Base-by-base conservation (phyloP, 2,329 filamentous ascomycete species). In the Penicillium sp. region DNA sequence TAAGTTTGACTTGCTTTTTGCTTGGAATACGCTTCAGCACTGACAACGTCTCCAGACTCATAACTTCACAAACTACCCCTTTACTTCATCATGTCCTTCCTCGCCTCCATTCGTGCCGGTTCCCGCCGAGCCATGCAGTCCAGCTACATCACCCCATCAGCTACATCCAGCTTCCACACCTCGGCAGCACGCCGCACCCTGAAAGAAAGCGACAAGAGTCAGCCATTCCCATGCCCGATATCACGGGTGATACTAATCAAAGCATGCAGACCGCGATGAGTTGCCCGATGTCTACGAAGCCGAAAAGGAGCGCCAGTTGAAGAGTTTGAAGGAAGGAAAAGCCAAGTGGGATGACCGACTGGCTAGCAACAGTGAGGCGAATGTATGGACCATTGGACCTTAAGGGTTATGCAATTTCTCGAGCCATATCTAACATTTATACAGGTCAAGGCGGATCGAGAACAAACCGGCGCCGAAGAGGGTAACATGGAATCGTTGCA, bases 311-410 rank as follows among this genome's bases (percentile, higher is more conserved):
- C 81, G 84, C n/a, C 71, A 74, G 45, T 46, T 78, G 49, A 66
- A 69, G 50, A 67, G 67, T 49, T 66, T 69, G 66, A 73, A 75
- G 57, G 69, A 77, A 31, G 87, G 86, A 50, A 77, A 80, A 65
- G 84, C 77, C 43, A 77, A 88, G 64, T 93, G 88, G 87, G 85
- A 86, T 71, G 76, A 84, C 18, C 82, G 85, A 65, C 75, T 94
- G 40, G 87, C 87, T 3, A 86, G 82, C 40, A 81, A 88, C 69
- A 87, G 84, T 68, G 88, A 94, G 74, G 86, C 87, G 66, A 81
- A 80, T 58, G 76, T 93, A 70, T 55, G 77, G 37, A 10, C 28
- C 31, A 4, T 9, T 13, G 29, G 6, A 9, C 10, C n/a, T n/a
- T n/a, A n/a, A n/a, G n/a, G n/a, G n/a, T n/a, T n/a, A n/a, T n/a